phyloP scores from a whole-genome alignment of 2,329 filamentous ascomycete species.

The Cladosporium sp. region DNA sequence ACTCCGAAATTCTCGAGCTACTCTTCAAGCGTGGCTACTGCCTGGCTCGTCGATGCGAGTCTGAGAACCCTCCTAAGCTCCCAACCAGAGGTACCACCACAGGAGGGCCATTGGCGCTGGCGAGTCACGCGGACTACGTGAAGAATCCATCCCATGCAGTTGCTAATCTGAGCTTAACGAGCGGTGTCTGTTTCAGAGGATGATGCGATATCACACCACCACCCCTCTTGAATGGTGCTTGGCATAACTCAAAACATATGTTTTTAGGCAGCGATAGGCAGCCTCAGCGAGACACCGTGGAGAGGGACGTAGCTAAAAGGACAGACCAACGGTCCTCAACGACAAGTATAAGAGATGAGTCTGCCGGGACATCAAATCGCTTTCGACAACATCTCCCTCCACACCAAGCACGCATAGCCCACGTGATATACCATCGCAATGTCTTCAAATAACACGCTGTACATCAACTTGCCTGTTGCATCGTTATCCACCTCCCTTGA shows the following conservation, averaged over 20 bases:
- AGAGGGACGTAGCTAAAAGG: not conserved
- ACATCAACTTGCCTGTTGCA: not conserved
- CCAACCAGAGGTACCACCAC: no score
- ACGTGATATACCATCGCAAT: not conserved
- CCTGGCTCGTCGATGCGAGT: no score
- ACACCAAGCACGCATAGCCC: not conserved
- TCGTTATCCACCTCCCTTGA: not conserved
- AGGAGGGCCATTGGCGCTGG: no score
- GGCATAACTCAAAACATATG: not conserved
- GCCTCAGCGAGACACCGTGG: not conserved
- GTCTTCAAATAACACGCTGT: not conserved
- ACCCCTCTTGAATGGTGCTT: not conserved
- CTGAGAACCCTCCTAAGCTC: no score
- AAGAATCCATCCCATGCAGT: no score
- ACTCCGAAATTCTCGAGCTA: no score
- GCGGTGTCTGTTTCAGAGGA: no score
- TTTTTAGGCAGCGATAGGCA: not conserved
- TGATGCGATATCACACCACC: not conserved
- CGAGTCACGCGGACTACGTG: no score
- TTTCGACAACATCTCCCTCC: not conserved
- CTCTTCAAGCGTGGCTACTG: no score
- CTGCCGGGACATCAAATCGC: not conserved
- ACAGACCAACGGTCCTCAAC: not conserved
- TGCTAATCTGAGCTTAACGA: no score
- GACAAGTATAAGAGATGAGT: not conserved